Evolutionary conservation across 345 rosid species (phyloP).

Genomic region (Erysimum cheiranthoides): DNA sequence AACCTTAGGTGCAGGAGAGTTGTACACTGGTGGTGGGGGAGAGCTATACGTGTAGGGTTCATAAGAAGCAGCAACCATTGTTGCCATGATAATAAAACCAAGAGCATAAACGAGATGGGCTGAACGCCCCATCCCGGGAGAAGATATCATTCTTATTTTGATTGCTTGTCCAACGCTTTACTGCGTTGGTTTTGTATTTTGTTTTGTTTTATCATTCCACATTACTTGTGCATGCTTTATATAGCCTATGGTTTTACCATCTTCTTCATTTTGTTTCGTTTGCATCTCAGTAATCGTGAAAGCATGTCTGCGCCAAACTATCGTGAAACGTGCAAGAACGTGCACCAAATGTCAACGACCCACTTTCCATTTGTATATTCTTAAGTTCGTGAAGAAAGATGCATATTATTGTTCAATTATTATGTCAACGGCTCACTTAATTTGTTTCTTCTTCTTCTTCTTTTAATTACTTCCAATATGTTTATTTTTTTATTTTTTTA

Average conservation of each 20-base stretch:
- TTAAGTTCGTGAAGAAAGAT: constrained; percentile 33
- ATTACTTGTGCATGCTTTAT: constrained; percentile 18
- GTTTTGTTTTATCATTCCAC: constrained; percentile 27
- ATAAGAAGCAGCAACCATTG: constrained; percentile 44
- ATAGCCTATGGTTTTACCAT: constrained; percentile 24
- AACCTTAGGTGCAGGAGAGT: constrained; percentile 2
- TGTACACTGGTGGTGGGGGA: constrained; percentile 23
- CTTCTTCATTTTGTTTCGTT: background rate
- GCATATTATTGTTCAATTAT: constrained; percentile 44
- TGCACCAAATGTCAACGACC: constrained; percentile 40
- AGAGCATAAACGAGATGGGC: constrained; percentile 41
- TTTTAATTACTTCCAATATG: background rate
- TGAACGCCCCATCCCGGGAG: constrained; percentile 42
- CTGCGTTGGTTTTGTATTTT: constrained; percentile 12
- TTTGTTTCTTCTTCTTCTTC: background rate
- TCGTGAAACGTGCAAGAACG: constrained; percentile 38
- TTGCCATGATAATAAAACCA: constrained; percentile 35
- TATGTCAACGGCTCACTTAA: constrained; percentile 24
- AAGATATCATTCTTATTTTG: constrained; percentile 36
- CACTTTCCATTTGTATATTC: constrained; percentile 1
- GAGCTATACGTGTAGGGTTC: constrained; percentile 34
- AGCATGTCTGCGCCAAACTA: constrained; percentile 34
- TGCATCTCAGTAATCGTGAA: constrained; percentile 20
- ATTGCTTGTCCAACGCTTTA: constrained; percentile 21
- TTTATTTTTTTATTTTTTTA: background rate